Evolutionary conservation across 805 yeast species (phyloP).

Genomic region (Dipodascus geniculatus): DNA sequence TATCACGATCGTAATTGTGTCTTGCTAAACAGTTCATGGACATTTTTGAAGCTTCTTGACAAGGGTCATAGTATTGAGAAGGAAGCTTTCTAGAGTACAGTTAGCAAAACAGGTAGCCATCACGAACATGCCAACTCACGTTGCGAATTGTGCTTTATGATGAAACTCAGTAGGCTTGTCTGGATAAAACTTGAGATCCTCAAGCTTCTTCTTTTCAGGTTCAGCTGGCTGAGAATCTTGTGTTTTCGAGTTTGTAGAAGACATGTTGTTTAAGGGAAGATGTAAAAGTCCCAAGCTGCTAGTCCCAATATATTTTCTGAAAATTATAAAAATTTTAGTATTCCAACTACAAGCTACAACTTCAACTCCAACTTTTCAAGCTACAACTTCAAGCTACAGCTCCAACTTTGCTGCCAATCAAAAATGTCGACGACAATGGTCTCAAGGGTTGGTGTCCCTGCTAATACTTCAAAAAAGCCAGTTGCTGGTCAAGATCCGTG

Average conservation of each 20-base stretch:
- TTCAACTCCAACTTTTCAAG: too few relatives aligned
- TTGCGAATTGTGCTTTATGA: constrained; percentile 56
- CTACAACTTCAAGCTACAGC: too few relatives aligned
- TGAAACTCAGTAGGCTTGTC: constrained; percentile 70
- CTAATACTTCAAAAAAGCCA: not conserved
- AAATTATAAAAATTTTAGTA: too few relatives aligned
- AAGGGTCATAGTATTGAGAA: constrained; percentile 83
- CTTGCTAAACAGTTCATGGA: constrained; percentile 73
- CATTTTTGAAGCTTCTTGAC: constrained; percentile 81
- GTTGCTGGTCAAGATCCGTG: constrained; percentile 1
- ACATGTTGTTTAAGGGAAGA: not conserved
- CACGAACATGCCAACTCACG: constrained; percentile 12
- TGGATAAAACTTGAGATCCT: constrained; percentile 61
- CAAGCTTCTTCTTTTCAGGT: constrained; percentile 33
- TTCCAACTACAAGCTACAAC: too few relatives aligned
- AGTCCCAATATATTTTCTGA: not conserved
- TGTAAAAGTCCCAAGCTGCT: not conserved
- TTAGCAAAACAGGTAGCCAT: constrained; percentile 6
- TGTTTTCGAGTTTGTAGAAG: not conserved
- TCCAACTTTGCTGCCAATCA: too few relatives aligned
- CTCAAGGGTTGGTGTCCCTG: not conserved
- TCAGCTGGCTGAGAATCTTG: not conserved
- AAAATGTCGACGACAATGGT: not conserved
- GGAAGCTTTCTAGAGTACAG: constrained; percentile 44
- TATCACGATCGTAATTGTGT: constrained; percentile 57